Evolutionary conservation across 2,329 filamentous ascomycete species (phyloP).

Genomic region (Hypoxylon sp.): DNA sequence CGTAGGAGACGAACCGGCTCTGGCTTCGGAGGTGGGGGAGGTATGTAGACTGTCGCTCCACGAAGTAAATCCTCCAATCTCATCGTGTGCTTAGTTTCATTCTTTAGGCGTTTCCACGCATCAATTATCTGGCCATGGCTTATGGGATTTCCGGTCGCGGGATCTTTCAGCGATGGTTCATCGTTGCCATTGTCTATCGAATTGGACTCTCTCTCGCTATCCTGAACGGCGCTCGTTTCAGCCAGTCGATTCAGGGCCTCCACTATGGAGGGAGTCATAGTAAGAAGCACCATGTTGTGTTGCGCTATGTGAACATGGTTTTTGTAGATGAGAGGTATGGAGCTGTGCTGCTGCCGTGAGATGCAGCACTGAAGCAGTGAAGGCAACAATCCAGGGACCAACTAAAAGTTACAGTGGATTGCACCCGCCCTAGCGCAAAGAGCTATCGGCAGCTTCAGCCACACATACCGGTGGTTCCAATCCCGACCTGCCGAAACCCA

Average conservation of each 20-base stretch:
- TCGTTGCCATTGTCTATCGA: slow-evolving; percentile 35
- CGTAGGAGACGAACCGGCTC: slow-evolving; percentile 73
- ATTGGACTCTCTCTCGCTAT: slow-evolving; percentile 37
- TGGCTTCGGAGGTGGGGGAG: slow-evolving; percentile 84
- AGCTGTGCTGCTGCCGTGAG: background rate
- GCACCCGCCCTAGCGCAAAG: background rate
- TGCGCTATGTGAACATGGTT: slow-evolving; percentile 24
- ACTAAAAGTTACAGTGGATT: slow-evolving; percentile 6
- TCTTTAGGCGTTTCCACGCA: slow-evolving; percentile 69
- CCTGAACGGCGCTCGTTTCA: slow-evolving; percentile 27
- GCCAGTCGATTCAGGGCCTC: slow-evolving; percentile 67
- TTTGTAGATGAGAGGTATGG: slow-evolving; percentile 18
- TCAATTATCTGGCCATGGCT: slow-evolving; percentile 78
- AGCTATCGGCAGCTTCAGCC: slow-evolving; percentile 17
- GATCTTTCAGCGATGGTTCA: slow-evolving; percentile 67
- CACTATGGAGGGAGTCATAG: slow-evolving; percentile 79
- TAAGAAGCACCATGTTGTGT: slow-evolving; percentile 78
- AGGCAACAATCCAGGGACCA: slow-evolving; percentile 13
- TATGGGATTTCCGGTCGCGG: slow-evolving; percentile 75
- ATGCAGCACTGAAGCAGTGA: background rate
- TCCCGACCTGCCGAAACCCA: background rate
- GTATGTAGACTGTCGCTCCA: slow-evolving; percentile 79
- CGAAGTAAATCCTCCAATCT: slow-evolving; percentile 79
- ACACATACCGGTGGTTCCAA: slow-evolving; percentile 1
- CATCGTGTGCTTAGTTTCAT: slow-evolving; percentile 53